Base-by-base conservation (phyloP, 2,329 filamentous ascomycete genomes). In the Akanthomyces muscarius region DNA sequence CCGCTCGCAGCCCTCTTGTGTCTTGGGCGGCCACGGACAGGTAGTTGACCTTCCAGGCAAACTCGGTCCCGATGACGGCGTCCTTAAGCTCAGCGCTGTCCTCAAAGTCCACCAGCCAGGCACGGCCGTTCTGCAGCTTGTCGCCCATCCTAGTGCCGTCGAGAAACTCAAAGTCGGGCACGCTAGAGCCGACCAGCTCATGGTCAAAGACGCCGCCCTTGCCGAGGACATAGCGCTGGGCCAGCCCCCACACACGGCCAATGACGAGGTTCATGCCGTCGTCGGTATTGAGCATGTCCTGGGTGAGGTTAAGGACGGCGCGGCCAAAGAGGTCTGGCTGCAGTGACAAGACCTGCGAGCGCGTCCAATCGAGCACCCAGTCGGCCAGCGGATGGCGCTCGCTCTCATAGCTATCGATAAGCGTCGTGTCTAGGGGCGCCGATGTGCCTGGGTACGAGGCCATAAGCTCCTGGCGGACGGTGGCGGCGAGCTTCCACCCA, bases 401-500 rank as follows among this genome's bases (percentile, higher is more conserved):
- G 0, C 64, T 64, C 61, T 79, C 75, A 66, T 83, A 84, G 18
- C 75, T 80, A 47, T 79, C 73, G 2, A 84, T 70, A 1, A 83
- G 71, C 3, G 55, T 51, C 4, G 23, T 28, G 42, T 63, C 21
- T 28, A 62, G 56, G 13, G 52, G 54, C 44, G 44, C 41, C 41
- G 41, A 44, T n/a, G 16, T n/a, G 41, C 41, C 41, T 6, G 28
- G 1, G 28, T 30, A 30, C 28, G 41, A 18, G 5, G 44, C n/a
- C n/a, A 47, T 47, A n/a, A 47, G 44, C 44, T 47, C 44, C 44
- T 47, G 44, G 44, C 44, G 44, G 10, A 81, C 64, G 0, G 78
- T 76, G 0, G 77, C 72, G 0, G 77, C 74, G 2, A 83, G 71
- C 65, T 83, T 83, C 79, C 81, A 83, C 21, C 76, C 76, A 4